phyloP scores from a whole-genome alignment of 768 basidiomycete genomes.

The Kondoa malvinella region DNA sequence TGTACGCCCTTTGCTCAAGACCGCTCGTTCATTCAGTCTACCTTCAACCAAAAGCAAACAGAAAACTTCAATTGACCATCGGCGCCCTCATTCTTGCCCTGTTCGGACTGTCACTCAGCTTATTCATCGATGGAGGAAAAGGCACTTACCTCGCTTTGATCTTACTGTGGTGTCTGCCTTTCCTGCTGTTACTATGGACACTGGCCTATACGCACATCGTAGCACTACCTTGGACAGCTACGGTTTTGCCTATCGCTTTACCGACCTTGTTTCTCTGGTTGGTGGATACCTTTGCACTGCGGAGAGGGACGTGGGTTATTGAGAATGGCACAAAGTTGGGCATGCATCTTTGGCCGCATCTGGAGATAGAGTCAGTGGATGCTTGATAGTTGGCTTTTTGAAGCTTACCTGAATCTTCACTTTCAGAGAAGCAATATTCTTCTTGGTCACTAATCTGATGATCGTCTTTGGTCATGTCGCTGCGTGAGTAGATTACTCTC shows the following conservation, averaged over 20 bases:
- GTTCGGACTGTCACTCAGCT: conserved; percentile 10
- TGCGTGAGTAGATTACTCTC: conserved; percentile 7
- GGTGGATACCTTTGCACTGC: conserved; percentile 16
- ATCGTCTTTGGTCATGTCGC: conserved; percentile 23
- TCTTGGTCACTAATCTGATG: conserved; percentile 23
- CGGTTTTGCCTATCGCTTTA: not conserved
- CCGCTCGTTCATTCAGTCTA: conserved; percentile 20
- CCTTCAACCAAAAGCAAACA: conserved; percentile 11
- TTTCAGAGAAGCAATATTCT: conserved; percentile 23
- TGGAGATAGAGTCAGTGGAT: conserved; percentile 22
- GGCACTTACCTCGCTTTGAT: conserved; percentile 21
- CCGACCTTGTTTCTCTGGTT: conserved; percentile 10
- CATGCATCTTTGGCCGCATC: conserved; percentile 7
- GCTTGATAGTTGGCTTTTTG: not conserved
- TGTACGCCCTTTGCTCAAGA: conserved; percentile 22
- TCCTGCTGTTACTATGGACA: conserved; percentile 18
- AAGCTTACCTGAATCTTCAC: not conserved
- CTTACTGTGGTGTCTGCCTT: conserved; percentile 19
- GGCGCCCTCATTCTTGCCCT: conserved; percentile 8
- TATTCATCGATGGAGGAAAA: conserved; percentile 18
- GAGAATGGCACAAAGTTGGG: conserved; percentile 21
- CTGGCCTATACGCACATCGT: conserved; percentile 6
- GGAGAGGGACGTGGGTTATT: conserved; percentile 22
- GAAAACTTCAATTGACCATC: conserved; percentile 1
- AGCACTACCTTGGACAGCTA: conserved; percentile 1